These are phyloP conservation scores for Coemansia umbellata DNA, from an alignment of 192 early-diverging fungal species.

Conservation along the genomic window DNA sequence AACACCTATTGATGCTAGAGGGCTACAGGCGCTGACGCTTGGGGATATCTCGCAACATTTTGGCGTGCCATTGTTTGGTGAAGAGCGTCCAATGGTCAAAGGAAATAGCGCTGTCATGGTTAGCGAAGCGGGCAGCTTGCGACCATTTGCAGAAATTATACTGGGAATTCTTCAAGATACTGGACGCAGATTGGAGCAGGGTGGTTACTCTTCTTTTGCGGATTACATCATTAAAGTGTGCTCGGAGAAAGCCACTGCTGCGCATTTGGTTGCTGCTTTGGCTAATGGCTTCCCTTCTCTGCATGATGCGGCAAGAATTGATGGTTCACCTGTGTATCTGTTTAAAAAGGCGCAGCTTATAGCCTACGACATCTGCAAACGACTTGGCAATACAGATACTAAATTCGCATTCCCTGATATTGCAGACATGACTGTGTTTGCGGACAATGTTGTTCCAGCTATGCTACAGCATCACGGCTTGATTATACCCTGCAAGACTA, in stretches of 20 bases:
- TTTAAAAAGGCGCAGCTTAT: constrained; percentile 78
- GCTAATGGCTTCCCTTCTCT: constrained; percentile 66
- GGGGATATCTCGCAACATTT: constrained; percentile 65
- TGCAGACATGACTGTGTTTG: constrained; percentile 63
- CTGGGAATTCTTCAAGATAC: constrained; percentile 65
- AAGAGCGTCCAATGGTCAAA: constrained; percentile 55
- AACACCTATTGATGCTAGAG: constrained; percentile 54
- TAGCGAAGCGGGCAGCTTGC: constrained; percentile 59
- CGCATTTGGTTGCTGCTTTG: constrained; percentile 57
- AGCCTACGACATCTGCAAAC: constrained; percentile 57
- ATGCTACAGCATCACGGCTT: constrained; percentile 59
- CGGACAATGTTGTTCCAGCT: constrained; percentile 72
- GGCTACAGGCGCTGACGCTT: constrained; percentile 56
- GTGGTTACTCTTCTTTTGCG: constrained; percentile 61
- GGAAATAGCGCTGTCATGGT: constrained; percentile 56
- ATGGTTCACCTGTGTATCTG: constrained; percentile 59
- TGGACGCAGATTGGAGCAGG: constrained; percentile 58
- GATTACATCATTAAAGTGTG: constrained; percentile 68
- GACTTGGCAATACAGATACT: constrained; percentile 53
- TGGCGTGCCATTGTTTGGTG: constrained; percentile 64
- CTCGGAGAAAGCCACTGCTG: constrained; percentile 50
- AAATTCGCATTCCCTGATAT: constrained; percentile 69
- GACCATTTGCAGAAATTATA: constrained; percentile 62
- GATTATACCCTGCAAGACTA: constrained; percentile 40
- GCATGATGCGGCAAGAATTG: constrained; percentile 55